A percentile compares a stretch with the other conserved stretches of the same genome.
Conservation (phyloP, 768 basidiomycete species). For the Phlebiopsis gigantea region DNA sequence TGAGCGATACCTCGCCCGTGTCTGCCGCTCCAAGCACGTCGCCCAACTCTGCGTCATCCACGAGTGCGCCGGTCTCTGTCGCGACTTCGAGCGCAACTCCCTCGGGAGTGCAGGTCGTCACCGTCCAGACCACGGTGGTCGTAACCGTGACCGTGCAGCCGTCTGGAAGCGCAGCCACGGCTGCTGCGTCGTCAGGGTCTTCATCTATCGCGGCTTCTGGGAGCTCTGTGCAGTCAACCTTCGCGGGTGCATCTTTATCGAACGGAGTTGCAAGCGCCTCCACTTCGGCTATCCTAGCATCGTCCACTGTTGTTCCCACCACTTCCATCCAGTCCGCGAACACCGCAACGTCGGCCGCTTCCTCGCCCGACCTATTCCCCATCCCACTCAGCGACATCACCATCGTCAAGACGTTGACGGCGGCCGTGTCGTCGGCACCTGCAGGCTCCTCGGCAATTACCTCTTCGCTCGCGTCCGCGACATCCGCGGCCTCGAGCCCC, state of each 20-base stretch:
- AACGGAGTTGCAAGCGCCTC: not conserved
- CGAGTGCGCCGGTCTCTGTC: not conserved
- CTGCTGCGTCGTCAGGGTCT: not conserved
- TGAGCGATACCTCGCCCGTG: not conserved
- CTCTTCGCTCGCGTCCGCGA: not conserved
- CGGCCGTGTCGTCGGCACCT: not conserved
- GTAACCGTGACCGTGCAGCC: conserved; percentile 6
- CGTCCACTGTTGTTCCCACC: not conserved
- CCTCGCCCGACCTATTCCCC: not conserved
- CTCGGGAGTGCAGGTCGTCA: conserved; percentile 5
- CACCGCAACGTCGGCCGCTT: not conserved
- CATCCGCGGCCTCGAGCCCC: not conserved
- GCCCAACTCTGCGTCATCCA: not conserved
- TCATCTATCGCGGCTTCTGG: not conserved
- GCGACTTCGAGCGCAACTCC: not conserved
- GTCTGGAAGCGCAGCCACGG: not conserved
- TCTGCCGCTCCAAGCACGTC: not conserved
- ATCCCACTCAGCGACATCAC: not conserved
- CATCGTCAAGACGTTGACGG: not conserved
- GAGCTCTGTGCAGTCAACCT: not conserved
- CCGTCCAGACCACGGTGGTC: conserved; percentile 4
- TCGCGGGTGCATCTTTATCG: not conserved
- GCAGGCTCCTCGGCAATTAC: not conserved
- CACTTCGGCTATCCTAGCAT: not conserved
- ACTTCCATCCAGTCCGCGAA: not conserved